Base-by-base conservation (phyloP, 2,329 filamentous ascomycete genomes). In the Fusarium sp. region DNA sequence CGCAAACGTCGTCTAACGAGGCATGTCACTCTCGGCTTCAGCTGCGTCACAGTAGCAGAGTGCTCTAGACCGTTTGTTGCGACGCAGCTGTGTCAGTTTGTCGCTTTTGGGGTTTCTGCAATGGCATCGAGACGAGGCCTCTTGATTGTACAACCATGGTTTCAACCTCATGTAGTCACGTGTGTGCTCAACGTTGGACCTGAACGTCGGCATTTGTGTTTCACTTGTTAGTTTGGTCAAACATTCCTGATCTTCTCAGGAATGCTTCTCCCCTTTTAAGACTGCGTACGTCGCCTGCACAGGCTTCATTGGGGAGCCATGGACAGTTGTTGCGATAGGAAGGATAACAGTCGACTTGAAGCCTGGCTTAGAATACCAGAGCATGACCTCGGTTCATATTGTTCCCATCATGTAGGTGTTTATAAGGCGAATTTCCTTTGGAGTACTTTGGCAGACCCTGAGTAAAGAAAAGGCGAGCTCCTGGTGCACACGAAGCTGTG, bases 1-100 rank as follows among this genome's bases (percentile, higher is more conserved):
- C 59, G 64, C 53, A 68, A 49, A 53, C 59, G 45, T 65, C 54
- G 47, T 32, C 63, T 42, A 65, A 47, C 21, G 59, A 45, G 58
- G 63, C n/a, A 47, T 49, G 46, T 49, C 47, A 45, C 38, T 49
- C 47, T 42, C 38, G 51, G 47, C 28, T 51, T 55, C 47, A 40
- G n/a, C 28, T 46, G 56, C 50, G 39, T 67, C 62, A 60, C 48
- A 23, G 20, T 49, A 45, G 56, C 34, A 42, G 23, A 48, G 21
- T 17, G 34, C 24, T 38, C 30, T 19, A 50, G 44, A 64, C 32
- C 50, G 23, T 26, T 40, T 26, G 21, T 20, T 34, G 43, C 44
- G 23, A 49, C 20, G 17, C 38, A 30, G 26, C 20, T 30, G 39
- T 42, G 28, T 20, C 20, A 34, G 9, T 34, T 21, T 36, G 65